Percentiles rank a stretch among this genome's conserved stretches.
These are phyloP conservation scores for Xylariaceae sp. DNA, from an alignment of 2,329 filamentous ascomycete species.

Conservation along the genomic window DNA sequence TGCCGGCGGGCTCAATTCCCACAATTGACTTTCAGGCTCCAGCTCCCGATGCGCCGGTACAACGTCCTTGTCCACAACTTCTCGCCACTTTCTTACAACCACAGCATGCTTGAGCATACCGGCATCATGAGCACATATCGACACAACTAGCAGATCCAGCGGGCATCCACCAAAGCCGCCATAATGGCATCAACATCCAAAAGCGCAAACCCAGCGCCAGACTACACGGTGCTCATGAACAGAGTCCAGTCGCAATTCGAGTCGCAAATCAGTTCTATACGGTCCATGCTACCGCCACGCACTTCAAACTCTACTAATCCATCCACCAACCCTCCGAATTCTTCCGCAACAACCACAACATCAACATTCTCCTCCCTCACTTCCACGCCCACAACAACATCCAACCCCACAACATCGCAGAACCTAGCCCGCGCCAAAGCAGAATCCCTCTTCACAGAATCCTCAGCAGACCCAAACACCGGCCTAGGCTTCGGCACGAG, in stretches of 20 bases:
- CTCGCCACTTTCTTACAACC: too few relatives aligned
- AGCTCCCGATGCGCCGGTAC: not conserved
- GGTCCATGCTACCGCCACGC: slow-evolving; percentile 16
- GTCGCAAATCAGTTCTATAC: slow-evolving; percentile 10
- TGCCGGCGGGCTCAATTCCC: not conserved
- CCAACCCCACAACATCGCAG: not conserved
- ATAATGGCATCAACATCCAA: slow-evolving; percentile 27
- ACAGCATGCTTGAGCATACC: too few relatives aligned
- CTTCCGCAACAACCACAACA: slow-evolving; percentile 5
- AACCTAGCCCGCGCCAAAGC: not conserved
- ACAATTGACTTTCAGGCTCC: not conserved
- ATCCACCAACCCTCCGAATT: not conserved
- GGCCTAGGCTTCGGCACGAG: slow-evolving; percentile 20
- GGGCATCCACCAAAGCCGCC: not conserved
- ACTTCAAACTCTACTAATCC: slow-evolving; percentile 5
- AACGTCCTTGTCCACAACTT: not conserved
- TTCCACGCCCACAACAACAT: not conserved
- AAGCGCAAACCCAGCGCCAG: slow-evolving; percentile 30
- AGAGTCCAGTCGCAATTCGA: slow-evolving; percentile 28
- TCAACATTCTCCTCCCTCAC: slow-evolving; percentile 18
- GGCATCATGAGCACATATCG: too few relatives aligned
- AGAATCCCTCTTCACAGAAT: slow-evolving; percentile 21
- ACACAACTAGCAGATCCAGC: not conserved
- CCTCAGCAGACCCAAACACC: slow-evolving; percentile 26
- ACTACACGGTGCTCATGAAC: slow-evolving; percentile 32